Evolutionary conservation across 176 grass and related monocot genomes (phyloP), one percentile per base, ranked within the genome.

Genomic region (Eremochloa ophiuroides): DNA sequence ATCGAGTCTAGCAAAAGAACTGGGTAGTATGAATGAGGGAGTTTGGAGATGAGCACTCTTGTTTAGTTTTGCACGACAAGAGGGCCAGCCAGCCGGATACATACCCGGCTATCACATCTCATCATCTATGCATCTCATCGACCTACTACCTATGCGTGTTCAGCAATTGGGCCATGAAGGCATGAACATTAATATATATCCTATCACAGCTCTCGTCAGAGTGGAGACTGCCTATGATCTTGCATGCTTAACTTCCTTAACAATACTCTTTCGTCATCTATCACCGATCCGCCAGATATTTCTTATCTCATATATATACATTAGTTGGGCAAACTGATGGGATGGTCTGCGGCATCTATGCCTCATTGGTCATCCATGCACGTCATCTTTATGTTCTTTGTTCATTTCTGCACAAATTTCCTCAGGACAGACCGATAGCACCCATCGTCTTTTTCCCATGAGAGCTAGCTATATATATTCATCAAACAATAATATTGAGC

Each of bases 61-160:
- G 78, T 91, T 87, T 88, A 93, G 81, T 84, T 91, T 55, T 61
- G 89, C 87, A 97, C 84, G 91, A 87, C 75, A 97, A 83, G 87
- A 84, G 63, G 7, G 64, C 71, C n/a, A n/a, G n/a, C n/a, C n/a
- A n/a, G n/a, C n/a, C 7, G 0, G 50, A 55, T 7, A 55, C 20
- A 55, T 55, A 55, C 7, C 7, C 20, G n/a, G 18, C 6, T n/a
- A 55, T 55, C 18, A 8, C 8, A 82, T 77, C 42, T 22, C 79
- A 71, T 22, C 79, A 71, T 82, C 9, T 40, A 5, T 77, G 26
- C 31, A 56, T 56, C 63, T 56, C 82, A 85, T 56, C 87, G 44
- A 83, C 62, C 74, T 86, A 48, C 31, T 50, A 0, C 6, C 0
- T 22, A 8, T 53, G 56, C 23, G 7, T 75, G 80, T 90, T 83